Evolutionary conservation across 2,329 filamentous ascomycete genomes (phyloP).

Genomic region (Hypomyces perniciosus): DNA sequence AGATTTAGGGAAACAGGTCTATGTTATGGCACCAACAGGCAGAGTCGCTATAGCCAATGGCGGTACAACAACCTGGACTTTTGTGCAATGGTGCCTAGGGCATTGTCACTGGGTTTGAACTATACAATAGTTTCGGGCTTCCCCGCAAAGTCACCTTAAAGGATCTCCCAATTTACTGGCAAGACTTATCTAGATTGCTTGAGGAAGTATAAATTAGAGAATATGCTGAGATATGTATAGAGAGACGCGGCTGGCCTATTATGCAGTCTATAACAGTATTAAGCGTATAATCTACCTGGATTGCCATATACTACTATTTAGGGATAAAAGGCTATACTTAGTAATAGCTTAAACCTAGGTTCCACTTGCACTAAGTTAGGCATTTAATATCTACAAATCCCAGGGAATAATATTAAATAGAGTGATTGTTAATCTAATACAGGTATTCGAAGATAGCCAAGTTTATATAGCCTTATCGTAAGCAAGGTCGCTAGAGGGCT

Average conservation of each 20-base stretch:
- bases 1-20: no score
- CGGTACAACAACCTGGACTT: no score
- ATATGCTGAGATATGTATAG: not conserved
- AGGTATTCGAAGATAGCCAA: conserved; percentile 51
- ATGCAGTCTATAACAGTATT: conserved; percentile 44
- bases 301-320: conserved; percentile 43
- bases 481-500: conserved; percentile 15
- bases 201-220: no score
- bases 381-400: conserved; percentile 57
- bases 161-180: no score
- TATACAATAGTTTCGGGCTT: no score
- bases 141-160: no score
- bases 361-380: conserved; percentile 54
- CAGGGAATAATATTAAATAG: conserved; percentile 58
- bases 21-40: no score
- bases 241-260: conserved; percentile 13
- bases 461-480: conserved; percentile 44
- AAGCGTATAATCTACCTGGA: conserved; percentile 43
- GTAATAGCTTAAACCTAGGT: conserved; percentile 53
- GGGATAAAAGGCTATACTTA: conserved; percentile 39
- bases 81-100: no score
- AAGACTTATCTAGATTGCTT: no score
- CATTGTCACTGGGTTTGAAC: no score
- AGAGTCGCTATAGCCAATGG: no score
- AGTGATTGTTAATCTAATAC: conserved; percentile 48